Percentiles rank a stretch among this genome's conserved stretches.
These are phyloP conservation scores for Rosa hybrid DNA, from an alignment of 331 rosid genomes.

Conservation along the genomic window DNA sequence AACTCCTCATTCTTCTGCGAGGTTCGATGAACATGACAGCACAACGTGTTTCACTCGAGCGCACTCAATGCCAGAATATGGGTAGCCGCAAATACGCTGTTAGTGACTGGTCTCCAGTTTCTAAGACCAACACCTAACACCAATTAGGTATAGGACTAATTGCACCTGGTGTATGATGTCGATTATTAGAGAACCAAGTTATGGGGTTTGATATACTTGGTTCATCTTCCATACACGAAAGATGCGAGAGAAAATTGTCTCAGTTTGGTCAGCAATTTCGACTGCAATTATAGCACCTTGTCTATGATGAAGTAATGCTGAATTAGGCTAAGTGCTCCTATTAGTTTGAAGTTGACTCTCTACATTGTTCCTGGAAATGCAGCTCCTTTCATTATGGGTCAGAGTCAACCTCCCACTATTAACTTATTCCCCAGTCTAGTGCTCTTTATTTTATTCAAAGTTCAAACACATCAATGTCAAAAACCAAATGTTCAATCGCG, in stretches of 20 bases:
- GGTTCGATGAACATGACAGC: background rate
- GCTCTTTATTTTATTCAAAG: conserved; percentile 3
- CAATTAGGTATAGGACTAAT: background rate
- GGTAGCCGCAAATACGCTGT: background rate
- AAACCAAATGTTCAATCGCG: background rate
- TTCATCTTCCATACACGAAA: background rate
- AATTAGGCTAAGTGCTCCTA: conserved; percentile 24
- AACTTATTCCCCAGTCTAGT: conserved; percentile 13
- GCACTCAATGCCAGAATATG: background rate
- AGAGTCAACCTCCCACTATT: conserved; percentile 58
- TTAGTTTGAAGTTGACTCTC: conserved; percentile 35
- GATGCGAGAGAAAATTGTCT: background rate
- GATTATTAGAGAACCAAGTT: conserved; percentile 1
- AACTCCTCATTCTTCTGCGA: background rate
- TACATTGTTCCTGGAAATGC: background rate
- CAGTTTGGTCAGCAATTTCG: conserved; percentile 23
- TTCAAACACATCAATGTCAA: background rate
- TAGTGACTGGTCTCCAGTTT: background rate
- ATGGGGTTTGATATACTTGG: background rate
- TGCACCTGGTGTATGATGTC: background rate
- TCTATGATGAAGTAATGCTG: conserved; percentile 19
- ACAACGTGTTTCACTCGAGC: background rate
- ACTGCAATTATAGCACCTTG: conserved; percentile 14
- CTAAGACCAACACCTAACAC: background rate
- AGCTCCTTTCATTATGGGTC: conserved; percentile 11